A percentile compares a stretch with the other conserved stretches of the same genome.
Evolutionary conservation across 73 alveolate species (phyloP).

Genomic region (Tetrahymena borealis): DNA sequence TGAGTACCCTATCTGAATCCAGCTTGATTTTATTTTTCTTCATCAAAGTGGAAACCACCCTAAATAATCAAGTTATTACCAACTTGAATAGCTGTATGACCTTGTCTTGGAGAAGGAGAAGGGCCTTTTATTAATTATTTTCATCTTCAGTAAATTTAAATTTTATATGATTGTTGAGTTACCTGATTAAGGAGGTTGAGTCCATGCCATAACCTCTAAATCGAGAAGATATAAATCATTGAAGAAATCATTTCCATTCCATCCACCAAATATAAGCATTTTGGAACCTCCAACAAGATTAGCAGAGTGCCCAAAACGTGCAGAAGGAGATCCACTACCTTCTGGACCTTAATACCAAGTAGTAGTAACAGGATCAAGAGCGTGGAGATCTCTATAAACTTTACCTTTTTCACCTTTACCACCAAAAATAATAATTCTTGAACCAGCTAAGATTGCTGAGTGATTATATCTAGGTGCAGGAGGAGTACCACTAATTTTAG

Average conservation of each 20-base stretch:
- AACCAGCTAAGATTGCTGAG: constrained; percentile 94
- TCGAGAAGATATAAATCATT: constrained; percentile 94
- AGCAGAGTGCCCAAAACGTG: constrained; percentile 95
- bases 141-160: no score
- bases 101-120: constrained; percentile 95
- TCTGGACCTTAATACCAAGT: constrained; percentile 98
- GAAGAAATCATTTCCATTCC: constrained; percentile 91
- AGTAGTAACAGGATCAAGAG: constrained; percentile 97
- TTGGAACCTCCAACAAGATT: constrained; percentile 87
- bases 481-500: constrained; percentile 93
- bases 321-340: constrained; percentile 97
- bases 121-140: constrained; percentile 77
- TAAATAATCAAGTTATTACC: constrained; percentile 81
- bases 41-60: constrained; percentile 84
- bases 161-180: background rate
- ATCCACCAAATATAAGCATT: constrained; percentile 97
- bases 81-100: constrained; percentile 92
- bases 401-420: constrained; percentile 66
- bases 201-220: constrained; percentile 98
- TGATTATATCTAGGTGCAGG: constrained; percentile 98
- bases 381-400: constrained; percentile 91
- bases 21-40: constrained; percentile 66
- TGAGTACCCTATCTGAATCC: constrained; percentile 81
- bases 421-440: constrained; percentile 92
- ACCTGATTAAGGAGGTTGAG: constrained; percentile 78